Conservation (phyloP, 2,329 filamentous ascomycete genomes). For the Xylariaceae sp. region DNA sequence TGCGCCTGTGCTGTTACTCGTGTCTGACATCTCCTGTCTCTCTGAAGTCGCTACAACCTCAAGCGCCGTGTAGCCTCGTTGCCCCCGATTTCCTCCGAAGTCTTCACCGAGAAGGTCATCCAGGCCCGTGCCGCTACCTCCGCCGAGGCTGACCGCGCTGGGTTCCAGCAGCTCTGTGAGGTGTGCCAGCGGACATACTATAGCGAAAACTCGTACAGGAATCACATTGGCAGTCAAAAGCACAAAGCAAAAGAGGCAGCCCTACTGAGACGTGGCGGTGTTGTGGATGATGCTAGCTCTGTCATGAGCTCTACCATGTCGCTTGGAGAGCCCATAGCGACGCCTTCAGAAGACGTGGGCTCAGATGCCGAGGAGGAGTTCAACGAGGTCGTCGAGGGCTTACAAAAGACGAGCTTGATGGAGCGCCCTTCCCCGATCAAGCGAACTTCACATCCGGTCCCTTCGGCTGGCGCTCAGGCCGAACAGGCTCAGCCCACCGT, state of each 20-base stretch:
- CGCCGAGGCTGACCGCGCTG: slow-evolving; percentile 80
- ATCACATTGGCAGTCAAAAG: slow-evolving; percentile 86
- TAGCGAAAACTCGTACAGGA: slow-evolving; percentile 92
- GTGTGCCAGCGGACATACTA: slow-evolving; percentile 89
- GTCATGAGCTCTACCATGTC: slow-evolving; percentile 90
- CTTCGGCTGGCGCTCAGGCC: slow-evolving; percentile 35
- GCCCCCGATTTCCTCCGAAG: slow-evolving; percentile 83
- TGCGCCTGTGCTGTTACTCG: not conserved
- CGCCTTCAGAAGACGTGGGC: slow-evolving; percentile 46
- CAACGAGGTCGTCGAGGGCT: slow-evolving; percentile 67
- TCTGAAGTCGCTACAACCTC: slow-evolving; percentile 78
- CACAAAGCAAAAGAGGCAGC: slow-evolving; percentile 67
- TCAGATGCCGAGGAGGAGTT: slow-evolving; percentile 70
- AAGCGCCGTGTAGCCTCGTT: slow-evolving; percentile 89
- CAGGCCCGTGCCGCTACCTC: slow-evolving; percentile 80
- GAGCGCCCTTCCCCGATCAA: slow-evolving; percentile 44
- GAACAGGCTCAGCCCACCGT: slow-evolving; percentile 43
- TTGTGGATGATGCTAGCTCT: slow-evolving; percentile 64
- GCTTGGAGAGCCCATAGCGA: slow-evolving; percentile 68
- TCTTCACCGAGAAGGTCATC: slow-evolving; percentile 93
- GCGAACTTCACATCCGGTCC: slow-evolving; percentile 48
- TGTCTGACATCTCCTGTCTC: slow-evolving; percentile 12
- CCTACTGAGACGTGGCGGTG: slow-evolving; percentile 33
- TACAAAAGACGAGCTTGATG: slow-evolving; percentile 58
- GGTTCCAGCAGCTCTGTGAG: slow-evolving; percentile 77